Conservation (phyloP, 768 basidiomycete species). For the Amanita jacksonii region DNA sequence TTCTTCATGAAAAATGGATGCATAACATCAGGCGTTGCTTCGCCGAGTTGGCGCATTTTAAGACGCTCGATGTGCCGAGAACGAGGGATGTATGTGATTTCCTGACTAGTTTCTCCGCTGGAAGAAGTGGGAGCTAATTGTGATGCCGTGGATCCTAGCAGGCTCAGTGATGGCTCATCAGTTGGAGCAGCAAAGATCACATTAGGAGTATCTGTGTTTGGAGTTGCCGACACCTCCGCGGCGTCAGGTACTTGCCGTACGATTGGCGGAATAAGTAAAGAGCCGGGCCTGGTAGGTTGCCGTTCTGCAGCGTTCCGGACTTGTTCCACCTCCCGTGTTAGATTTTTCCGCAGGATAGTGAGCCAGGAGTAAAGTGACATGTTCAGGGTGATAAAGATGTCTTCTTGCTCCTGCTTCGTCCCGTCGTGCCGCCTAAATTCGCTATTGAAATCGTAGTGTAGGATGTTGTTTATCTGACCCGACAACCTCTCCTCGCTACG, state of each 20-base stretch:
- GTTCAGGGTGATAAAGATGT: conserved; percentile 82
- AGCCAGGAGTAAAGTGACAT: conserved; percentile 78
- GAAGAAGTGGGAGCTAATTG: conserved; percentile 4
- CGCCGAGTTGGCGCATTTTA: conserved; percentile 77
- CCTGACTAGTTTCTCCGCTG: conserved; percentile 5
- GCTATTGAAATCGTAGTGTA: conserved; percentile 68
- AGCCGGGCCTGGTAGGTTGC: conserved; percentile 27
- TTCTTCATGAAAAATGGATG: conserved; percentile 83
- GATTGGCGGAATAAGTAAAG: too few species aligned
- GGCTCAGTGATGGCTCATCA: background rate
- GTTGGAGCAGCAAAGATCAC: background rate
- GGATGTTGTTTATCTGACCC: conserved; percentile 27
- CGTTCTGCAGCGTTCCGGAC: conserved; percentile 49
- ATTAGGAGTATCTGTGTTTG: too few species aligned
- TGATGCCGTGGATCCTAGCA: background rate
- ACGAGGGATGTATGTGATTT: conserved; percentile 45
- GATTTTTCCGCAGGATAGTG: conserved; percentile 63
- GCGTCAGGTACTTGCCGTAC: too few species aligned
- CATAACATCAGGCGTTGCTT: conserved; percentile 85
- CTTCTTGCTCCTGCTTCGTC: conserved; percentile 44
- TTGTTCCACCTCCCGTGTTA: conserved; percentile 72
- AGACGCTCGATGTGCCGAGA: conserved; percentile 65
- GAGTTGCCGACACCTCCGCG: too few species aligned
- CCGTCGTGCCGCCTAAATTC: conserved; percentile 48
- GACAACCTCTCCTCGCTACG: conserved; percentile 49